Base-by-base conservation (phyloP, 176 grass and related monocot species). In the Carex kokanica region DNA sequence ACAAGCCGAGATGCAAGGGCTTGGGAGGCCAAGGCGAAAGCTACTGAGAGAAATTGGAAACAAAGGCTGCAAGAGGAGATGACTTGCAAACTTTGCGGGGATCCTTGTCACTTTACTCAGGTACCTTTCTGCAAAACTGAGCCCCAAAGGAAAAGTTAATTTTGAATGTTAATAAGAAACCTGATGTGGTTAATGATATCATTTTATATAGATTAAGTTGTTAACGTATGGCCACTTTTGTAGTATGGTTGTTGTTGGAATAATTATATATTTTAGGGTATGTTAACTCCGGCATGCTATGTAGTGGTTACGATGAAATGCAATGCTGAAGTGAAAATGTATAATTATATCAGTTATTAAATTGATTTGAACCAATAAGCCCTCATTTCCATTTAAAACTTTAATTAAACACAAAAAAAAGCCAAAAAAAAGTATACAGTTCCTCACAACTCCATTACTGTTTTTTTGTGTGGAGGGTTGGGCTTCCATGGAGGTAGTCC, bases 1-100 rank as follows among this genome's bases (percentile, higher is more conserved):
- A 98, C 96, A 16, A 95, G 92, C 40, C 86, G 96, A 88, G 96
- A 98, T 31, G 89, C 92, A 67, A 98, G 92, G 69, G 90, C 95
- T 27, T 98, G 96, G 96, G 93, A 95, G 84, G 92, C 95, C 58
- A 98, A 98, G 92, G 92, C 89, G 67, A 95, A 98, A 90, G 92
- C 92, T 51, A 98, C 89, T 80, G 96, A 98, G 88, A 95, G 91
- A 79, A 98, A 98, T 82, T 98, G 92, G 92, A 95, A 95, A 85
- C 95, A 95, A 59, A 95, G 93, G 88, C 94, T 93, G 84, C 91
- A 98, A 83, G 96, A 98, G 77, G 96, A 98, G 83, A 95, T 91
- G 89, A 93, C 93, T 78, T 98, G 96, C 75, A 98, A 98, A 84
- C 89, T 98, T 83, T 98, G 96, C 80, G 93, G 96, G 70, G 93